Base-by-base conservation (phyloP, 768 basidiomycete genomes). In the Tremella fuciformis region DNA sequence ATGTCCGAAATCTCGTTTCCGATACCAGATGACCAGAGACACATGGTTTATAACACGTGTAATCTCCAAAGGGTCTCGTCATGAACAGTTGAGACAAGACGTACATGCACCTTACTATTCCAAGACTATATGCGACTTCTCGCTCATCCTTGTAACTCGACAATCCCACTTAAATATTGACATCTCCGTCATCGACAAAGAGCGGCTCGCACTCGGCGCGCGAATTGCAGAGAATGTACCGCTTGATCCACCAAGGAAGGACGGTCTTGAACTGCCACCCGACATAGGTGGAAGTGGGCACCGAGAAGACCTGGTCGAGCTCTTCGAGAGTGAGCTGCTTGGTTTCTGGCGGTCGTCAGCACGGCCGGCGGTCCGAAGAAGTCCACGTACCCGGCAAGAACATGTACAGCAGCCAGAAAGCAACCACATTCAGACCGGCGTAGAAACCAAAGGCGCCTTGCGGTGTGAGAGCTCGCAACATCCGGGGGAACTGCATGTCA, bases 401-500 rank as follows among this genome's bases (percentile, higher is more conserved):
- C 39, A 54, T 58, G 61, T 62, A 69, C 39, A 67, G 60, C 60
- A 67, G 58, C 21, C 40, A 49, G 58, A 51, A 69, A n/a, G 70
- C 71, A 16, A 73, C 58, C 8, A 65, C 44, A 63, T 78, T 78
- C 13, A 75, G 57, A 39, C 74, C 76, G 11, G 76, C 75, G 58
- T 73, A 71, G 62, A 70, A 66, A 34, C 63, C 60, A 61, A 73
- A 89, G 13, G 86, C 87, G 47, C 87, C 88, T 63, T 84, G 83
- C 1, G 84, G 84, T 59, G 79, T 81, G 77, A 89, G 86, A 0
- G 84, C 84, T 1, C 80, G 78, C 21, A 84, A 69, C 50, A 89
- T 80, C 13, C 81, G 83, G 9, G 88, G 88, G 82, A 87, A 89
- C 29, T 34, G 29, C 29, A 6, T 34, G 29, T 34, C 29, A 34